These are phyloP conservation scores for Lichtheimia corymbifera DNA, from an alignment of 371 early-diverging fungal genomes.

Conservation along the genomic window DNA sequence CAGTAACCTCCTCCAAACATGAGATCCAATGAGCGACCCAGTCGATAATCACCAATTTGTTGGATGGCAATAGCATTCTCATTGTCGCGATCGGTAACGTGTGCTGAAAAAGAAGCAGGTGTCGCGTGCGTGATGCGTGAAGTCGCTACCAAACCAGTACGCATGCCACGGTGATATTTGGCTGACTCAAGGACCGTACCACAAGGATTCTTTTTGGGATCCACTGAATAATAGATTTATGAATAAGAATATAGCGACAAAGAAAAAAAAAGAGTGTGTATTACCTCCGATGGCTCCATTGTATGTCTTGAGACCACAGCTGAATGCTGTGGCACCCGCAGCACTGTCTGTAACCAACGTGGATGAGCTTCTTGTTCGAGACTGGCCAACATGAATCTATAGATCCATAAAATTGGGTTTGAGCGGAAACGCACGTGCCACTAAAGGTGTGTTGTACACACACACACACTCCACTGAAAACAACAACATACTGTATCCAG, in stretches of 20 bases:
- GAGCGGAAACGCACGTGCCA: too few relatives aligned
- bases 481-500: conserved; percentile 60
- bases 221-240: conserved; percentile 32
- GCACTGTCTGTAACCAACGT: conserved; percentile 91
- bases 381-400: conserved; percentile 79
- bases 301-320: conserved; percentile 82
- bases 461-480: too few relatives aligned
- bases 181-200: conserved; percentile 93
- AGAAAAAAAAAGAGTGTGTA: background rate
- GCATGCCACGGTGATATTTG: conserved; percentile 64
- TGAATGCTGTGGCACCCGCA: conserved; percentile 92
- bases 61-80: conserved; percentile 83
- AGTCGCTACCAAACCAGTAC: conserved; percentile 89
- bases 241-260: background rate
- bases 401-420: background rate
- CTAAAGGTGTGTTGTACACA: too few relatives aligned
- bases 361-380: conserved; percentile 79
- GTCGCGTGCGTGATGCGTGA: conserved; percentile 91
- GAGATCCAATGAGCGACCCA: conserved; percentile 78
- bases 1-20: conserved; percentile 91
- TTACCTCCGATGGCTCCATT: conserved; percentile 82
- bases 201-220: conserved; percentile 67
- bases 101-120: conserved; percentile 76
- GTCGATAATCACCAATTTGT: conserved; percentile 79
- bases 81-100: conserved; percentile 72